These are phyloP conservation scores for Camelina laxa DNA, from an alignment of 345 rosid genomes.

Conservation along the genomic window DNA sequence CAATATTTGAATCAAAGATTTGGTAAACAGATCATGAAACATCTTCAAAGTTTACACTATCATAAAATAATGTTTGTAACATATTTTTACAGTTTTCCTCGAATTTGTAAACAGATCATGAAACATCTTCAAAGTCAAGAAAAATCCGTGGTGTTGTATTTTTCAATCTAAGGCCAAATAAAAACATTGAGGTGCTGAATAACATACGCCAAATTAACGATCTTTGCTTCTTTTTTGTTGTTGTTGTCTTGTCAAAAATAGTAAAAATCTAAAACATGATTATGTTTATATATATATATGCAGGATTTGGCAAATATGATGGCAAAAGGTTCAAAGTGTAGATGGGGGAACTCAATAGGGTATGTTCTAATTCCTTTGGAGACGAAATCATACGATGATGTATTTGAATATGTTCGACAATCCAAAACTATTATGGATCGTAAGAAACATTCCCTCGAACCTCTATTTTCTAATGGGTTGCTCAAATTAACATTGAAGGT, in stretches of 20 bases:
- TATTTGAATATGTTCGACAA: slow-evolving; percentile 49
- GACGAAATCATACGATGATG: slow-evolving; percentile 45
- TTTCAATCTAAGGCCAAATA: slow-evolving; percentile 54
- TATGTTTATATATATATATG: not conserved
- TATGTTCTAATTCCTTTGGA: slow-evolving; percentile 51
- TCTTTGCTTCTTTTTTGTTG: not conserved
- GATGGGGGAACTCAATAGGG: slow-evolving; percentile 64
- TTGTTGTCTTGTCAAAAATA: not conserved
- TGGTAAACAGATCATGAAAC: too few relatives aligned
- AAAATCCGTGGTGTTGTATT: slow-evolving; percentile 41
- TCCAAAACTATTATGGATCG: slow-evolving; percentile 55
- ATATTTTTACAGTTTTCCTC: not conserved
- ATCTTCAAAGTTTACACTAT: not conserved
- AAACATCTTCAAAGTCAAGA: slow-evolving; percentile 34
- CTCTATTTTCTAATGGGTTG: slow-evolving; percentile 48
- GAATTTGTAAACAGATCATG: slow-evolving; percentile 27
- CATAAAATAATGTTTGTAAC: not conserved
- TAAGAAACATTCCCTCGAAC: slow-evolving; percentile 61
- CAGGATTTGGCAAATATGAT: slow-evolving; percentile 56
- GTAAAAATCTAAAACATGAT: not conserved
- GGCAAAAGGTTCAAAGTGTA: slow-evolving; percentile 47
- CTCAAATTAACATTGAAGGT: slow-evolving; percentile 38
- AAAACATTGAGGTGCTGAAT: slow-evolving; percentile 54
- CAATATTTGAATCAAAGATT: slow-evolving; percentile 53
- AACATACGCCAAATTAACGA: not conserved